A percentile compares a stretch with the other conserved stretches of the same genome.
Conservation (phyloP, 768 basidiomycete species). For the Clitopilus hobsonii region DNA sequence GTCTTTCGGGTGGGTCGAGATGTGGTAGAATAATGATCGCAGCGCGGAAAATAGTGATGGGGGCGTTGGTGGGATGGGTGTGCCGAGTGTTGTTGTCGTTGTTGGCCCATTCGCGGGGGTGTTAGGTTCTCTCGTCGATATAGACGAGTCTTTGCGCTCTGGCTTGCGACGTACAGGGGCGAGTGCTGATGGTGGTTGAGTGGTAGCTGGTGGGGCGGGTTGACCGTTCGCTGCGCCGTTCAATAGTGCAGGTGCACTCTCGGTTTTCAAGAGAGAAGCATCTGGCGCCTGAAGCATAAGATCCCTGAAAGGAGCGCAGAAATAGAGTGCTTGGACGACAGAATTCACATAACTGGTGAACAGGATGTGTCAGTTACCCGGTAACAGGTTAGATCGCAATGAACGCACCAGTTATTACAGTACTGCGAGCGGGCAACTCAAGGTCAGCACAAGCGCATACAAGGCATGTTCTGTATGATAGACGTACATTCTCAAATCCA, state of each 20-base stretch:
- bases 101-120: slow-evolving; percentile 21
- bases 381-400: slow-evolving; percentile 3
- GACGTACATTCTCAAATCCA: slow-evolving; percentile 93
- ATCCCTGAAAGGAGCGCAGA: slow-evolving; percentile 89
- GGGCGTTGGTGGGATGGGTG: slow-evolving; percentile 53
- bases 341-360: slow-evolving; percentile 89
- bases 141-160: slow-evolving; percentile 41
- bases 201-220: slow-evolving; percentile 18
- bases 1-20: slow-evolving; percentile 72
- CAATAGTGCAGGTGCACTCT: too few species aligned
- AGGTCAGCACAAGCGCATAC: slow-evolving; percentile 6
- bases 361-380: slow-evolving; percentile 14
- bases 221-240: too few species aligned
- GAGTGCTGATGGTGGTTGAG: slow-evolving; percentile 29
- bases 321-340: slow-evolving; percentile 96
- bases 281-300: slow-evolving; percentile 73
- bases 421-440: slow-evolving; percentile 48
- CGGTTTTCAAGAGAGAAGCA: too few species aligned
- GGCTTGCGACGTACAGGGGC: slow-evolving; percentile 47
- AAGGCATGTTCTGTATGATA: background rate
- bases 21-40: slow-evolving; percentile 83
- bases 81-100: slow-evolving; percentile 23
- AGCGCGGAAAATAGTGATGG: slow-evolving; percentile 88
- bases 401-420: slow-evolving; percentile 87
- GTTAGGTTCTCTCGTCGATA: slow-evolving; percentile 16